phyloP scores from a whole-genome alignment of 371 early-diverging fungal species.

The Lichtheimia ramosa region DNA sequence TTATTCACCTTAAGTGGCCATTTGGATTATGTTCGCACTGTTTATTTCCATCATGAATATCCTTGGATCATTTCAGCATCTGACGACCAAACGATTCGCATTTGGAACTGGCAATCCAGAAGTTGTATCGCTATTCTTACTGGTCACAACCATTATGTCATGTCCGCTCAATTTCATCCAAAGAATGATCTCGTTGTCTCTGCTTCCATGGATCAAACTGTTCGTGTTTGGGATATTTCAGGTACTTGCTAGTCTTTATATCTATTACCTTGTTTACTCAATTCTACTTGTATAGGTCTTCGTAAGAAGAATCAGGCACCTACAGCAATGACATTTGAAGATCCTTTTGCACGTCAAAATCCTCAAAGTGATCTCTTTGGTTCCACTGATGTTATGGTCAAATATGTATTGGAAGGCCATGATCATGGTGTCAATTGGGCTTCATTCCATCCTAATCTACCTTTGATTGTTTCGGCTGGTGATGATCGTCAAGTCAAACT shows the following conservation, averaged over 20 bases:
- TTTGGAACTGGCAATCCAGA: constrained; percentile 99
- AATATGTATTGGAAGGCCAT: constrained; percentile 98
- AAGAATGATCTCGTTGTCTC: constrained; percentile 95
- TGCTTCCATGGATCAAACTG: constrained; percentile 97
- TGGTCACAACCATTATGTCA: constrained; percentile 99
- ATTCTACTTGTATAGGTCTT: constrained; percentile 51
- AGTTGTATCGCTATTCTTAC: constrained; percentile 96
- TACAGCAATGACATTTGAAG: constrained; percentile 58
- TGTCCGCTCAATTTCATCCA: constrained; percentile 98
- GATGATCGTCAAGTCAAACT: constrained; percentile 99
- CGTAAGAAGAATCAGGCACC: constrained; percentile 80
- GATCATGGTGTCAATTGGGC: constrained; percentile 99
- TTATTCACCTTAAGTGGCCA: constrained; percentile 97
- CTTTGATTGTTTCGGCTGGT: constrained; percentile 94
- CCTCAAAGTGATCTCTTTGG: constrained; percentile 91
- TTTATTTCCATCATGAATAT: constrained; percentile 97
- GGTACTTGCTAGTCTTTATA: too few relatives aligned
- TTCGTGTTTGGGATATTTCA: constrained; percentile 98
- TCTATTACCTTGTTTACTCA: too few relatives aligned
- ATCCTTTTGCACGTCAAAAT: constrained; percentile 53
- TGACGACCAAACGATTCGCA: constrained; percentile 99
- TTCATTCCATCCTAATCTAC: constrained; percentile 91
- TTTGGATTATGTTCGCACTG: constrained; percentile 97
- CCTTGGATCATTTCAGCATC: constrained; percentile 98
- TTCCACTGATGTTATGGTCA: constrained; percentile 92